Evolutionary conservation across 495 filamentous ascomycete genomes (phyloP), one percentile per base, ranked within the genome.

Genomic region (Copromyces sp.): DNA sequence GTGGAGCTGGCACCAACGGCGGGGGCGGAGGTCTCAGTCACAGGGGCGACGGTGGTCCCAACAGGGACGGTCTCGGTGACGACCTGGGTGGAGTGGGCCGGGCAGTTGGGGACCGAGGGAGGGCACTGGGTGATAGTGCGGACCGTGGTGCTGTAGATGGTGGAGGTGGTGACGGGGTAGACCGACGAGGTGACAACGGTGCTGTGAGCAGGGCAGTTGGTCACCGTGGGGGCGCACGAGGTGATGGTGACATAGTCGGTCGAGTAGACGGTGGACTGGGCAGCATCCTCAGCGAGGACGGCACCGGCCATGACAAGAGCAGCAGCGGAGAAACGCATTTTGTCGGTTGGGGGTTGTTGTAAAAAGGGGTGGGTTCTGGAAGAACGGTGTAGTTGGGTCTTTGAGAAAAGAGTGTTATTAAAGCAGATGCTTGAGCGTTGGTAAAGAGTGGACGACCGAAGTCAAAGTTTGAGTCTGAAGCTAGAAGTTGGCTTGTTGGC

Each of bases 381-480:
- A 75, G 73, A 74, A 71, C 69, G 69, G 70, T 70, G 68, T 20
- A 68, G 68, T 71, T 80, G 39, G 65, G 70, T 24, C 73, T 75
- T 73, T 77, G 77, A 71, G 76, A 69, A 83, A 82, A 83, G 81
- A 81, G 71, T 77, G 79, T 78, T 70, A 76, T 75, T 70, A 68
- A 82, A 86, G 83, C 83, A 78, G 72, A 82, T 81, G 80, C 78
- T 82, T 80, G 77, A 72, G 76, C 71, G 70, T 73, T 72, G 81
- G 78, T 76, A 85, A 87, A 87, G 86, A 87, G 78, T 88, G 86
- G 86, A 88, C 85, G 85, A 87, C 86, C 85, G 84, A 88, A 85
- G 86, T 85, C 86, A 85, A 86, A 70, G 69, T 65, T 65, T 79
- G 82, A 81, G 80, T 71, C 80, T 78, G 79, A 77, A 80, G 75